A percentile compares a stretch with the other conserved stretches of the same genome.
Evolutionary conservation across 78 protist genomes (phyloP).

Genomic region (Tieghemostelium lacteum): DNA sequence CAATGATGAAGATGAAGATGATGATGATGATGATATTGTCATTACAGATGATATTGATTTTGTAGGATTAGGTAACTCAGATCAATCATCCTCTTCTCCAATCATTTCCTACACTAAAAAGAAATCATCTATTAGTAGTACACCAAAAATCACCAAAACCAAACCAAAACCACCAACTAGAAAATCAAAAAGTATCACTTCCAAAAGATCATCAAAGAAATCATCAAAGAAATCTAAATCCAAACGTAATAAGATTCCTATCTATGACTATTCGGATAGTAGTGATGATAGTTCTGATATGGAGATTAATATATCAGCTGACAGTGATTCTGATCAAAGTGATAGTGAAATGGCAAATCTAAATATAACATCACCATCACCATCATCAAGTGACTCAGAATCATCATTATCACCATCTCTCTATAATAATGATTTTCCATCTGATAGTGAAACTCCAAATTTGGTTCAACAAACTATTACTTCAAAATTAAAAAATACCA

Average conservation of each 20-base stretch:
- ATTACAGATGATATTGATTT: too few species aligned
- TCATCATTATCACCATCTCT: not conserved
- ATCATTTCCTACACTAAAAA: too few species aligned
- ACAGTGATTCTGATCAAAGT: conserved; percentile 5
- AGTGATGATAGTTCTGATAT: conserved; percentile 43
- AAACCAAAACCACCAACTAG: not conserved
- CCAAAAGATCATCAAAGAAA: not conserved
- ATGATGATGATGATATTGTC: too few species aligned
- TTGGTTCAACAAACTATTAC: not conserved
- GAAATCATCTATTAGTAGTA: not conserved
- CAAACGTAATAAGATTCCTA: not conserved
- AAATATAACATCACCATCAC: not conserved
- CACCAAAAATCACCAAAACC: not conserved
- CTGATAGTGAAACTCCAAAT: conserved; percentile 15
- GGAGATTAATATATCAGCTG: conserved; percentile 45
- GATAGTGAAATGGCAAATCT: conserved; percentile 3
- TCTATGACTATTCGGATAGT: not conserved
- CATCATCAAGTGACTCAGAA: not conserved
- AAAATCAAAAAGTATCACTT: not conserved
- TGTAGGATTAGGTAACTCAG: too few species aligned
- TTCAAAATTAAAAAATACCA: not conserved
- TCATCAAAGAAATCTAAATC: not conserved
- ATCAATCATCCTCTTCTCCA: too few species aligned
- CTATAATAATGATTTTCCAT: too few species aligned
- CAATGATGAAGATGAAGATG: not conserved